These are phyloP conservation scores for Colletotrichum zoysiae DNA, from an alignment of 2,329 filamentous ascomycete species.

Conservation along the genomic window DNA sequence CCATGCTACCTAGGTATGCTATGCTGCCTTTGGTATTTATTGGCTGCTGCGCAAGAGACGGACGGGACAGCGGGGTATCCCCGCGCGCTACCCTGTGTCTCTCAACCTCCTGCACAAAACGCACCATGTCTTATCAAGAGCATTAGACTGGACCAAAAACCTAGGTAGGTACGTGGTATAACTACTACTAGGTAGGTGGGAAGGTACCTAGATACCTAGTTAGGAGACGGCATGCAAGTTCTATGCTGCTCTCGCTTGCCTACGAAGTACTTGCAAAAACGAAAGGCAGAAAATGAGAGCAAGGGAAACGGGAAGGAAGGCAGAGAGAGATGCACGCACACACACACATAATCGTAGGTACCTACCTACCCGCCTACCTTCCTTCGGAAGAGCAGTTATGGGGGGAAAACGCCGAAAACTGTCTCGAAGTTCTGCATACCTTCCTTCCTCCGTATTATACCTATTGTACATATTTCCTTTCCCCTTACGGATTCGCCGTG, in stretches of 20 bases:
- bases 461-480: no score
- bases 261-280: background rate
- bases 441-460: background rate
- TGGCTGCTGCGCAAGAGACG: background rate
- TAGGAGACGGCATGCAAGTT: background rate
- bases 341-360: background rate
- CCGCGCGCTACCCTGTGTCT: background rate
- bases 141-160: background rate
- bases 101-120: background rate
- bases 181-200: no score
- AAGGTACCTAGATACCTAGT: no score
- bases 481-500: constrained; percentile 16
- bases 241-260: background rate
- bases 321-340: no score
- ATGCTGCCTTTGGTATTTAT: background rate
- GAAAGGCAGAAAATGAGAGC: no score
- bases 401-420: background rate
- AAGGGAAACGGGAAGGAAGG: background rate
- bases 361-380: background rate
- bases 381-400: background rate
- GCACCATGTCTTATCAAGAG: background rate
- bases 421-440: background rate
- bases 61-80: background rate
- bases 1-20: background rate
- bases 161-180: no score